Percentiles rank a stretch among this genome's conserved stretches.
Conservation (phyloP, 768 basidiomycete species). For the Multifurca ochricompacta region DNA sequence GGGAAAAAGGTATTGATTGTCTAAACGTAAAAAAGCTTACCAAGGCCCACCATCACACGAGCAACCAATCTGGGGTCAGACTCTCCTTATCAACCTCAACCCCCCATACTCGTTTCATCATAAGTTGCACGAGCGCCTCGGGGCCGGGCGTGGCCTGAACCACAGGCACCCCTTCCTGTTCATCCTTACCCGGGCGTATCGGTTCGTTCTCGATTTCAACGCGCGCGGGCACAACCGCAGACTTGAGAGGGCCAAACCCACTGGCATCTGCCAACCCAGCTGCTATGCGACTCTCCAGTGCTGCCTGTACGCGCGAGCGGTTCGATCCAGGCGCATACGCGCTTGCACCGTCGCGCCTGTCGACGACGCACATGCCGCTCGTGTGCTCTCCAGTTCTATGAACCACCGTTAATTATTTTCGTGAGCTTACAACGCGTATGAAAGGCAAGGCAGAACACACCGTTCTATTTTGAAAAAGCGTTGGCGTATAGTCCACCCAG, state of each 20-base stretch:
- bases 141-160: conserved; percentile 62
- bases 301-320: conserved; percentile 53
- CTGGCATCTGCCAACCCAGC: conserved; percentile 22
- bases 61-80: background rate
- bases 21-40: background rate
- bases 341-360: conserved; percentile 59
- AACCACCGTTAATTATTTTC: background rate
- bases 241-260: conserved; percentile 32
- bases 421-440: background rate
- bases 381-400: conserved; percentile 68
- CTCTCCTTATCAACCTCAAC: conserved; percentile 13
- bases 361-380: conserved; percentile 81
- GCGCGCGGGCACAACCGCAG: conserved; percentile 45
- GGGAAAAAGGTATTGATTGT: background rate
- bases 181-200: background rate
- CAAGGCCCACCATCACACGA: background rate
- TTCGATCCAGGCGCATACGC: conserved; percentile 60
- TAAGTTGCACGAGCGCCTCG: conserved; percentile 37
- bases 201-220: conserved; percentile 39
- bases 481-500: conserved; percentile 47
- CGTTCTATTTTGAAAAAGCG: conserved; percentile 19
- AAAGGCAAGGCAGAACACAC: background rate
- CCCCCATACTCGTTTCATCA: conserved; percentile 54
- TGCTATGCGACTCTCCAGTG: conserved; percentile 34
- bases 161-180: conserved; percentile 26